Percentiles rank a stretch among this genome's conserved stretches.
These are phyloP conservation scores for Paecilomyces fulvus DNA, from an alignment of 2,329 filamentous ascomycete genomes.

Conservation along the genomic window DNA sequence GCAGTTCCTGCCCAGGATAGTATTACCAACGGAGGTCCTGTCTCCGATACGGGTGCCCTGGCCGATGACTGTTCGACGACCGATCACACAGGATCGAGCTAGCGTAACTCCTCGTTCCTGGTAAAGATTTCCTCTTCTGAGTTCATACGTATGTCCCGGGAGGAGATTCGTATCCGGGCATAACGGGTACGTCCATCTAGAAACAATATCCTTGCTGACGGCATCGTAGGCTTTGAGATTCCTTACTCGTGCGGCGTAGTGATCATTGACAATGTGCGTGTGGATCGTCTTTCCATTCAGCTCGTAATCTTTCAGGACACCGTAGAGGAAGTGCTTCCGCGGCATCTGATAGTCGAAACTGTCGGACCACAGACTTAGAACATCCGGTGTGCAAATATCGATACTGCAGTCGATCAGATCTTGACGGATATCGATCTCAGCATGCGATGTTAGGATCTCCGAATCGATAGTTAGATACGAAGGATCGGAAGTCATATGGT, in stretches of 20 bases:
- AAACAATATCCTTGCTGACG: constrained; percentile 76
- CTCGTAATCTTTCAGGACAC: constrained; percentile 93
- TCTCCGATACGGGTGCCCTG: constrained; percentile 67
- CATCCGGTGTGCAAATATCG: constrained; percentile 95
- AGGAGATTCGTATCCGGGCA: constrained; percentile 83
- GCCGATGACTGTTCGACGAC: constrained; percentile 65
- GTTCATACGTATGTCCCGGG: constrained; percentile 65
- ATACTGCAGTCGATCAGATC: constrained; percentile 92
- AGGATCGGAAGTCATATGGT: constrained; percentile 48
- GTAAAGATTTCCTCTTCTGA: constrained; percentile 62
- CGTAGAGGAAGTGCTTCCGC: constrained; percentile 78
- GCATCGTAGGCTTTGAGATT: constrained; percentile 86
- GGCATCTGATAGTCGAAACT: constrained; percentile 95
- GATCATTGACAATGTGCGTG: constrained; percentile 70
- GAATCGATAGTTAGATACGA: constrained; percentile 62
- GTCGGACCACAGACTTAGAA: constrained; percentile 90
- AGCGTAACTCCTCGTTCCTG: constrained; percentile 70
- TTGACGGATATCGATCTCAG: constrained; percentile 72
- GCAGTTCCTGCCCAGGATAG: constrained; percentile 75
- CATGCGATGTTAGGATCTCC: constrained; percentile 63
- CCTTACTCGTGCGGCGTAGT: constrained; percentile 78
- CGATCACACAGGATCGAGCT: constrained; percentile 61
- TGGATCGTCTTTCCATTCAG: constrained; percentile 96
- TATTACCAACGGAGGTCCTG: constrained; percentile 61
- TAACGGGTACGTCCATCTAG: constrained; percentile 79